Conservation (phyloP, 768 basidiomycete genomes). For the Psilocybe sp. region DNA sequence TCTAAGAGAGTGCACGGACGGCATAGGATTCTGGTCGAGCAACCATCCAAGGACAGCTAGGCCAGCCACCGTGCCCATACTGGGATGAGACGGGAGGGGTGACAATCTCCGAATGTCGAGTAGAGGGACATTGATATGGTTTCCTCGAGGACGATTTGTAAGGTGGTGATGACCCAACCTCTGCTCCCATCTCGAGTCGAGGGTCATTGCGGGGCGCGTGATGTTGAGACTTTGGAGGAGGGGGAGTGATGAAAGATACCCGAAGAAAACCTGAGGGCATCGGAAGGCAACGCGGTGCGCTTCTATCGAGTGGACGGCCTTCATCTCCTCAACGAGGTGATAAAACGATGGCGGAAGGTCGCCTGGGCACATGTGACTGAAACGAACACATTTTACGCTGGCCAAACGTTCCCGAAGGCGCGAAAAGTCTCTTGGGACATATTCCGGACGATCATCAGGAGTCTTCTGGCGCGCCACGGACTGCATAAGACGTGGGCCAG, state of each 20-base stretch:
- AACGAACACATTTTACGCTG: slow-evolving; percentile 16
- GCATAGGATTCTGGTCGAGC: slow-evolving; percentile 20
- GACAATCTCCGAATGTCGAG: slow-evolving; percentile 13
- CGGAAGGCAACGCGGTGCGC: slow-evolving; percentile 22
- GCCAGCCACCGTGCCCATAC: slow-evolving; percentile 7
- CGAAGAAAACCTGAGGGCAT: slow-evolving; percentile 21
- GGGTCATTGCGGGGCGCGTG: slow-evolving; percentile 12
- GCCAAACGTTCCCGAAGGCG: slow-evolving; percentile 9
- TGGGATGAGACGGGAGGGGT: slow-evolving; percentile 5
- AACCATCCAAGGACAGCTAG: slow-evolving; percentile 22
- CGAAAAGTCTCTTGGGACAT: slow-evolving; percentile 8
- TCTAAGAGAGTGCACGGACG: slow-evolving; percentile 18
- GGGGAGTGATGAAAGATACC: slow-evolving; percentile 24
- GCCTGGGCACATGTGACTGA: slow-evolving; percentile 21
- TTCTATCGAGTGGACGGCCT: slow-evolving; percentile 23
- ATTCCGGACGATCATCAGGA: background rate
- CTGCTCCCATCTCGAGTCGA: slow-evolving; percentile 18
- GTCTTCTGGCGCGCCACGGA: background rate
- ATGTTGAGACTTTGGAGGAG: slow-evolving; percentile 24
- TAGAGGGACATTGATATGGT: slow-evolving; percentile 9
- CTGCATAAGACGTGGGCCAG: slow-evolving; percentile 1
- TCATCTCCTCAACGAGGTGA: slow-evolving; percentile 21
- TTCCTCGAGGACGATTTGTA: slow-evolving; percentile 1
- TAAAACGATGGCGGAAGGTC: slow-evolving; percentile 26
- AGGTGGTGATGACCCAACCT: background rate